A percentile compares a stretch with the other conserved stretches of the same genome.
phyloP scores from a whole-genome alignment of 371 early-diverging fungal species.

The Mortierella sp. region DNA sequence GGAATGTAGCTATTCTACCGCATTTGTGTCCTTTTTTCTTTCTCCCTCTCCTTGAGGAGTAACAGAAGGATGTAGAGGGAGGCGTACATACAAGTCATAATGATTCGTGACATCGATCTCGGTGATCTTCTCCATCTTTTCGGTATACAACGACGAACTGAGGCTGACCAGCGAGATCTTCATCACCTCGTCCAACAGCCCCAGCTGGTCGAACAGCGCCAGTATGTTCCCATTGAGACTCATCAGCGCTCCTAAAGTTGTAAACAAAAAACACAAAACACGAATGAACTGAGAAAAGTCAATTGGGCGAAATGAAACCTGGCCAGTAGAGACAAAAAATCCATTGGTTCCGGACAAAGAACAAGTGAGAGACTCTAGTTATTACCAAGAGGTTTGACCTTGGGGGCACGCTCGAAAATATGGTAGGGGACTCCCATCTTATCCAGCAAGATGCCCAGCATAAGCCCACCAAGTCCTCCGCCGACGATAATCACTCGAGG shows the following conservation, averaged over 20 bases:
- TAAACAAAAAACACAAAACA: too few relatives aligned
- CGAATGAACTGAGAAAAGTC: not conserved
- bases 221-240: constrained; percentile 9
- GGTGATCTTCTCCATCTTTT: constrained; percentile 8
- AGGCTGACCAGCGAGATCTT: not conserved
- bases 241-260: not conserved
- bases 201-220: constrained; percentile 11
- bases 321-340: not conserved
- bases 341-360: not conserved
- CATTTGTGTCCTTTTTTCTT: too few relatives aligned
- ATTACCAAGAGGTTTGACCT: constrained; percentile 5
- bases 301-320: not conserved
- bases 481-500: constrained; percentile 11
- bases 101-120: not conserved
- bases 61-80: not conserved
- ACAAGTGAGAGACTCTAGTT: not conserved
- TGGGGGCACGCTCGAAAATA: not conserved
- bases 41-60: too few relatives aligned
- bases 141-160: not conserved
- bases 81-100: not conserved
- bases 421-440: not conserved
- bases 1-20: not conserved
- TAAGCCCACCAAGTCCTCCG: constrained; percentile 9
- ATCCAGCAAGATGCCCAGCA: constrained; percentile 6
- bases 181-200: not conserved